phyloP scores from a whole-genome alignment of 441 rosid species.

The Codiaeum variegatum region DNA sequence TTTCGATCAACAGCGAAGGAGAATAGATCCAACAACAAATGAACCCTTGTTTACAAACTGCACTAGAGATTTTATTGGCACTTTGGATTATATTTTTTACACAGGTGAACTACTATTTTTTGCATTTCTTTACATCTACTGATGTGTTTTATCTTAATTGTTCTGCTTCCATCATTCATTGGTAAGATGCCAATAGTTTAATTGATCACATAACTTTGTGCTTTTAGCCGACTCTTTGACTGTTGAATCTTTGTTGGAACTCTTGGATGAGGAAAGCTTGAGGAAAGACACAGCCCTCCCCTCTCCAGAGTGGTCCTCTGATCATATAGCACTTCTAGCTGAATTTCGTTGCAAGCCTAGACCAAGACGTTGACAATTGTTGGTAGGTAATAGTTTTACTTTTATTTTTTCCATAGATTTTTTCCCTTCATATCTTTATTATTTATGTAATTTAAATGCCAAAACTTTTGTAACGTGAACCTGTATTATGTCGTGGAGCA shows the following conservation, averaged over 20 bases:
- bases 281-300: conserved; percentile 99
- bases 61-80: conserved; percentile 94
- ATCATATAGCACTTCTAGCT: conserved; percentile 95
- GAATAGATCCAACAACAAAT: conserved; percentile 80
- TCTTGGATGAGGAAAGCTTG: conserved; percentile 94
- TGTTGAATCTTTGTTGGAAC: conserved; percentile 93
- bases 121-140: neutral
- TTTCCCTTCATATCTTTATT: neutral
- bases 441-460: neutral
- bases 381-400: conserved; percentile 10
- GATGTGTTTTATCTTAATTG: neutral
- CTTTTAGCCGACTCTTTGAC: conserved; percentile 82
- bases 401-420: neutral
- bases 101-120: conserved; percentile 49
- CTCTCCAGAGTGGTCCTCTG: conserved; percentile 99
- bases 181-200: neutral
- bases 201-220: conserved; percentile 1
- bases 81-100: conserved; percentile 96
- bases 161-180: conserved; percentile 11
- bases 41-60: conserved; percentile 92
- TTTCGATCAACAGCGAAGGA: conserved; percentile 75
- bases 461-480: neutral
- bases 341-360: conserved; percentile 97
- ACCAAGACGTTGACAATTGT: conserved; percentile 69
- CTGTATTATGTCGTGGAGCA: neutral